Evolutionary conservation across 108 stramenopile genomes (phyloP).

Genomic region (Cyclotella sp.): DNA sequence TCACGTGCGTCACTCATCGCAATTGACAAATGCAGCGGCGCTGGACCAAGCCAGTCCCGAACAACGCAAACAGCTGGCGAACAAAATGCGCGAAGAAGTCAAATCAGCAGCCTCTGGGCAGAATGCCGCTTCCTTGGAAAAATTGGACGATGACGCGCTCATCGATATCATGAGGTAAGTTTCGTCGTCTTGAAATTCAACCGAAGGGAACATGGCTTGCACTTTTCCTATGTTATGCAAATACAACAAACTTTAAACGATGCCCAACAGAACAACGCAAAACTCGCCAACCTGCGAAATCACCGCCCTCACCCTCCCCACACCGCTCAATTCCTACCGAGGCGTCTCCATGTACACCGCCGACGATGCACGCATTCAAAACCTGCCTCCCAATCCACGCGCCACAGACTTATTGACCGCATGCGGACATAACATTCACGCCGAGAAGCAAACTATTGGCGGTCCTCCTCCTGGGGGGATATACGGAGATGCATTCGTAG

Average conservation of each 20-base stretch:
- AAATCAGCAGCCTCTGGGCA: constrained; percentile 16
- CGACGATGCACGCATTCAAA: constrained; percentile 56
- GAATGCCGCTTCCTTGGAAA: constrained; percentile 45
- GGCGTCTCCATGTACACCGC: constrained; percentile 78
- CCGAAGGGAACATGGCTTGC: too few relatives aligned
- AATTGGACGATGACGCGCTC: constrained; percentile 64
- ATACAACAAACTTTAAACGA: not conserved
- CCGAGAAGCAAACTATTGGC: constrained; percentile 30
- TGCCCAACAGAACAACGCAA: constrained; percentile 31
- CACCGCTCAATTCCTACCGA: constrained; percentile 51
- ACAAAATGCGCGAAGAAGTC: constrained; percentile 58
- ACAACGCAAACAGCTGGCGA: constrained; percentile 59
- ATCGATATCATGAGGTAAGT: constrained; percentile 51
- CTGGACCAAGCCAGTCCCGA: constrained; percentile 56
- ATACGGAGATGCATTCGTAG: constrained; percentile 82
- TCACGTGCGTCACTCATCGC: not conserved
- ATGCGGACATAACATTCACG: constrained; percentile 62
- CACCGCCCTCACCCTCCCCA: constrained; percentile 72
- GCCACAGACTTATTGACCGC: constrained; percentile 63
- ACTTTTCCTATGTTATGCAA: not conserved
- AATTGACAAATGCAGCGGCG: constrained; percentile 23
- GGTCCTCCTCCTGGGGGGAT: constrained; percentile 52
- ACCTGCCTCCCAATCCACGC: constrained; percentile 59
- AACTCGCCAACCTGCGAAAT: constrained; percentile 69
- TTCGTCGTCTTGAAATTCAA: not conserved